phyloP scores from a whole-genome alignment of 2,329 filamentous ascomycete genomes.

The Capronia epimyces region DNA sequence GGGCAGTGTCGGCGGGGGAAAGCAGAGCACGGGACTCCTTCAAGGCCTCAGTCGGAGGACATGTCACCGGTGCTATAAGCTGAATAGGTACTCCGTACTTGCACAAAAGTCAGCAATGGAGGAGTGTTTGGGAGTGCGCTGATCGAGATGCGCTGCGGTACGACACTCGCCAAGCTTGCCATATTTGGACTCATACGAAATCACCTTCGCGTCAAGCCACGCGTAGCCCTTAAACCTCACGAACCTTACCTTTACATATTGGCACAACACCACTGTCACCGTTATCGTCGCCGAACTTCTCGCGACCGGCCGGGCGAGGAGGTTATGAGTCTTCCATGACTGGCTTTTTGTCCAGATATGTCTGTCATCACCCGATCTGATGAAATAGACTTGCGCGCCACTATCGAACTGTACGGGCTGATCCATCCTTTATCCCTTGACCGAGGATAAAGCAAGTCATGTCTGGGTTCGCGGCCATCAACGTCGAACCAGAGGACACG shows the following conservation, averaged over 20 bases:
- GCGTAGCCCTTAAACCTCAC: background rate
- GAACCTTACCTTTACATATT: background rate
- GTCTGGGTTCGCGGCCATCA: constrained; percentile 41
- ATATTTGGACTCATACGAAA: background rate
- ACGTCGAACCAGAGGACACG: constrained; percentile 88
- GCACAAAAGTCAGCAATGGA: background rate
- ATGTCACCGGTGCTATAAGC: background rate
- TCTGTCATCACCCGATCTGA: background rate
- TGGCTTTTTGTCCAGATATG: background rate
- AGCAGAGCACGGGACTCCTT: background rate
- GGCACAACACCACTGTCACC: background rate
- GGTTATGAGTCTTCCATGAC: too few relatives aligned
- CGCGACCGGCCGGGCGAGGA: too few relatives aligned
- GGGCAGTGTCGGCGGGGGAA: background rate
- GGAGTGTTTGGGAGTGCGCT: background rate
- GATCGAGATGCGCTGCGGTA: background rate
- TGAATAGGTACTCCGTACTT: background rate
- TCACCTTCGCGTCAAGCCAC: constrained; percentile 4
- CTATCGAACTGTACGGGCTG: background rate
- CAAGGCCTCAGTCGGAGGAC: background rate
- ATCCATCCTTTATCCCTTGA: background rate
- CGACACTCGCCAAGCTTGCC: constrained; percentile 4
- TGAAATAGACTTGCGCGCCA: background rate
- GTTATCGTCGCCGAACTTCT: background rate
- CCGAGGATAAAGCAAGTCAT: constrained; percentile 8